phyloP scores from a whole-genome alignment of 257 asterid genomes.

The Capsicum pubescens region DNA sequence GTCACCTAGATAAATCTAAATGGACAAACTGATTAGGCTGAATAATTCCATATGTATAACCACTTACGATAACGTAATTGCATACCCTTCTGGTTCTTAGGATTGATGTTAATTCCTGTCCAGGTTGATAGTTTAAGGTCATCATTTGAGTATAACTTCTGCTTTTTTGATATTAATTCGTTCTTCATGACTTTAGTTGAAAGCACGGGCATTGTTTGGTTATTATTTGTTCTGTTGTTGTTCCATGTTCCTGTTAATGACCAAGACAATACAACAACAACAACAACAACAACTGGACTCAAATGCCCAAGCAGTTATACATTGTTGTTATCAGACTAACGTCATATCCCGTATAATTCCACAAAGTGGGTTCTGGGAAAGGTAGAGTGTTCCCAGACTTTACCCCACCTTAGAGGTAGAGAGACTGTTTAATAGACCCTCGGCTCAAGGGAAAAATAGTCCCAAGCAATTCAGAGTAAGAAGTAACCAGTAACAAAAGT shows the following conservation, averaged over 20 bases:
- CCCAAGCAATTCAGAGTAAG: too few species aligned
- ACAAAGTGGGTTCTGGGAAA: too few species aligned
- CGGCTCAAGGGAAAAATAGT: too few species aligned
- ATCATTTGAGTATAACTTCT: constrained; percentile 2
- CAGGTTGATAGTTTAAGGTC: neutral
- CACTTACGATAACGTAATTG: neutral
- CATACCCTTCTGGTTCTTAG: neutral
- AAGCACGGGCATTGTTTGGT: neutral
- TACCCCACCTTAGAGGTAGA: too few species aligned
- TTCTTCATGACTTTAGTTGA: neutral
- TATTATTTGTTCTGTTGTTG: constrained; percentile 14
- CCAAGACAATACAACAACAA: neutral
- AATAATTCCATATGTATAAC: neutral
- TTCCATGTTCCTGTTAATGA: neutral
- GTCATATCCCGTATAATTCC: too few species aligned
- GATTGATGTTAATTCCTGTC: neutral
- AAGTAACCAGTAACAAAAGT: too few species aligned
- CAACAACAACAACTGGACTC: too few species aligned
- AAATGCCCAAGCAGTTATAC: too few species aligned
- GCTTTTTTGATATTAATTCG: neutral
- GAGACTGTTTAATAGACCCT: too few species aligned
- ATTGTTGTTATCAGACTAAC: too few species aligned
- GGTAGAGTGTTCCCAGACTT: too few species aligned
- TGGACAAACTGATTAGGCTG: neutral
- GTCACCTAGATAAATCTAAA: neutral